Base-by-base conservation (phyloP, 2,329 filamentous ascomycete species). In the Meredithiella fracta region DNA sequence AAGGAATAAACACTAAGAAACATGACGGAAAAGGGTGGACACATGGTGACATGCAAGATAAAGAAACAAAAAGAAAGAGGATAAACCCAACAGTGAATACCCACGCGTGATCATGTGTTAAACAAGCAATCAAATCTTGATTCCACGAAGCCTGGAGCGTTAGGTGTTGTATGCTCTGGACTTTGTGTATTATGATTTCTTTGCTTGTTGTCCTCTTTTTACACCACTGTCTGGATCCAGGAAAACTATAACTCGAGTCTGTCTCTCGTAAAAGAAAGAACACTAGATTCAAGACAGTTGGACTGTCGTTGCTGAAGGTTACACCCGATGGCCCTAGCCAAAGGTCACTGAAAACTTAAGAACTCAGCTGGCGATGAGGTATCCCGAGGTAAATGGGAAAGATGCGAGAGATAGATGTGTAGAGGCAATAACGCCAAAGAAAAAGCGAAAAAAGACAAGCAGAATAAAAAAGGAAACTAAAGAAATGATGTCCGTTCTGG, bases 401-500 rank as follows among this genome's bases (percentile, higher is more conserved):
- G 47, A 26, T 34, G 25, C 20, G 40, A 42, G 23, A 38, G 47
- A 55, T 50, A 31, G 34, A 50, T 25, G 17, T 37, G 26, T 23
- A 40, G 25, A 40, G 31, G 20, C 14, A 22, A 38, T 29, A 53
- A 38, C 26, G 22, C 38, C 34, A 55, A 51, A 55, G 29, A 34
- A 40, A 31, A 51, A 55, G 25, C 44, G 11, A n/a, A 20, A 44
- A n/a, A 44, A 34, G 5, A 34, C 5, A 38, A 14, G 34, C 50
- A 29, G 20, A 34, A 57, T 53, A 54, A 25, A 54, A 42, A 57
- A 49, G 47, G 44, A 44, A 57, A 54, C 15, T 17, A 56, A 47
- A 37, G 31, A 49, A 26, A 42, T 40, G 38, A 52, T 38, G 29
- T 34, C 29, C 29, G 5, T 34, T 34, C 29, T 11, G 29, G 11